Evolutionary conservation across 108 stramenopile genomes (phyloP), one percentile per base, ranked within the genome.

Genomic region (Conticribra guillardii): DNA sequence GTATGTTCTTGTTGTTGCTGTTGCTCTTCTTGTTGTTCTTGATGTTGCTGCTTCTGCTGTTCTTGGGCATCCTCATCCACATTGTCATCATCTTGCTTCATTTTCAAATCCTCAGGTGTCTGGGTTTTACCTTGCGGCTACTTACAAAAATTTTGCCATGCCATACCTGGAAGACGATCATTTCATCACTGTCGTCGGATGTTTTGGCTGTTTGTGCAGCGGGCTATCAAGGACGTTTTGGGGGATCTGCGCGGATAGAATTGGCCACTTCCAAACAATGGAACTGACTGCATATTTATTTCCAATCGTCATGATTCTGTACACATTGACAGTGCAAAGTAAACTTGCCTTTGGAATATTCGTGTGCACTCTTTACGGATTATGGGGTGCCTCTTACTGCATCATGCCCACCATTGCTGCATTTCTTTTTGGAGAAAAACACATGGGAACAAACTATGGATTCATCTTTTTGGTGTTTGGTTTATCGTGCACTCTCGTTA

Each of bases 331-430:
- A 15, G 73, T 70, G 33, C 44, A 53, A 2, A 74, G 73, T 44
- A 80, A 70, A 32, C 29, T 80, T 0, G 67, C 73, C 16, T 80
- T 67, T 59, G 79, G 73, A 3, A 0, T 73, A 23, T 41, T 47
- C 17, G 57, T 73, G 33, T 80, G 79, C 31, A 7, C 67, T 14
- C 62, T 80, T 26, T 75, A 47, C 33, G 67, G 28, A 49, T 27
- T 81, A 15, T 81, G 80, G 80, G 80, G 80, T 19, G 80, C 74
- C 15, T 75, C 53, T 52, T 75, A 71, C 33, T 75, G 74, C 45
- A 28, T 81, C 22, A 64, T 76, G 48, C 80, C 80, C 29, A 31
- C 80, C 0, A 71, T 81, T 51, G 74, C 69, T 11, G 69, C 80
- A 15, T 76, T 81, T 44, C 48, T 81, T 1, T 81, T 81, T 29